Evolutionary conservation across 2,329 filamentous ascomycete genomes (phyloP).

Genomic region (Aspergillus glaucus): DNA sequence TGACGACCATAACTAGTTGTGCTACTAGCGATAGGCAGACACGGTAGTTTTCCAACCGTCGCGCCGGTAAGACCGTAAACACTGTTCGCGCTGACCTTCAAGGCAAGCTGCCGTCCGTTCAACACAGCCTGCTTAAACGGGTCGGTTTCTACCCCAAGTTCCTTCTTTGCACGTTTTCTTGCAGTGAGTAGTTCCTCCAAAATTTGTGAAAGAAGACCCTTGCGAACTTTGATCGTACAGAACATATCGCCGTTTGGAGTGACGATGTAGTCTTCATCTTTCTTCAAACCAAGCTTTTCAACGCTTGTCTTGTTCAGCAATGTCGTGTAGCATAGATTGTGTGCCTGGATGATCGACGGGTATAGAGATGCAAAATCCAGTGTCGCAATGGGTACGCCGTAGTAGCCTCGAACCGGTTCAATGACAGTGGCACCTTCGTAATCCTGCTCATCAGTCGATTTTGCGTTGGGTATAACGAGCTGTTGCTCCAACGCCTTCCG

Average conservation of each 20-base stretch:
- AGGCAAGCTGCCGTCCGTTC: conserved; percentile 90
- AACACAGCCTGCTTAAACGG: conserved; percentile 96
- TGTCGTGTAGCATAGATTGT: conserved; percentile 97
- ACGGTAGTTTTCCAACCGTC: conserved; percentile 90
- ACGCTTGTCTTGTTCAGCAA: conserved; percentile 72
- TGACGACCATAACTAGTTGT: conserved; percentile 95
- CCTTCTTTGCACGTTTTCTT: conserved; percentile 89
- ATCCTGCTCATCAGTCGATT: conserved; percentile 70
- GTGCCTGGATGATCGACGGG: conserved; percentile 96
- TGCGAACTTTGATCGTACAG: conserved; percentile 78
- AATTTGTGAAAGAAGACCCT: conserved; percentile 90
- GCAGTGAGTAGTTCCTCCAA: conserved; percentile 86
- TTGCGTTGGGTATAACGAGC: conserved; percentile 85
- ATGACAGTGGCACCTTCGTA: conserved; percentile 98
- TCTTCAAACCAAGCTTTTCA: conserved; percentile 68
- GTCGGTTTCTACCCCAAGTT: conserved; percentile 81
- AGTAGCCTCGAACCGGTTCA: conserved; percentile 87
- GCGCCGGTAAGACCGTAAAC: conserved; percentile 97
- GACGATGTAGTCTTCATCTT: conserved; percentile 92
- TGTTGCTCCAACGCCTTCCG: conserved; percentile 90
- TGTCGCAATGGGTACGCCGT: conserved; percentile 89
- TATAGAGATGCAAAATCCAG: conserved; percentile 98
- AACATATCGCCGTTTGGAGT: conserved; percentile 95
- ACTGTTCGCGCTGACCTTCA: conserved; percentile 96
- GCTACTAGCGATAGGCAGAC: conserved; percentile 89